Percentiles rank a stretch among this genome's conserved stretches.
These are phyloP conservation scores for Bacterosira constricta DNA, from an alignment of 108 stramenopile genomes.

Conservation along the genomic window DNA sequence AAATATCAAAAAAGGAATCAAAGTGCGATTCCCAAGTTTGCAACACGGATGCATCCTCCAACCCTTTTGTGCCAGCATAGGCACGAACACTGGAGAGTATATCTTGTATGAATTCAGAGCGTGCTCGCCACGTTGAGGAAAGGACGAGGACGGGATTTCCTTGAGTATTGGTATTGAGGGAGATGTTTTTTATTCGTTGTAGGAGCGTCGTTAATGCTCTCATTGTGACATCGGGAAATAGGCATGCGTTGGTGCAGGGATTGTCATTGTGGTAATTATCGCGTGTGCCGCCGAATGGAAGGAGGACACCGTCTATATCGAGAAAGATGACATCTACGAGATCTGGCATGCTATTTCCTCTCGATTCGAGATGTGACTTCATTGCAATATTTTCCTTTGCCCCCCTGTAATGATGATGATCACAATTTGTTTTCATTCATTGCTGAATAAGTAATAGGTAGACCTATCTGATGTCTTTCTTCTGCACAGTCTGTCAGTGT, in stretches of 20 bases:
- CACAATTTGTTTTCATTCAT: no score
- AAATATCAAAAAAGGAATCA: slow-evolving; percentile 58
- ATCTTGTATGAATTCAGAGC: slow-evolving; percentile 50
- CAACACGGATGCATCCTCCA: neutral
- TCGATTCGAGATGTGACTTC: no score
- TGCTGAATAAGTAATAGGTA: no score
- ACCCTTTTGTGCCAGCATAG: slow-evolving; percentile 18
- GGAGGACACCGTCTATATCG: slow-evolving; percentile 80
- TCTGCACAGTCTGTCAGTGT: no score
- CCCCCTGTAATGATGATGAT: no score
- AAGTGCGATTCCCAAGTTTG: slow-evolving; percentile 21
- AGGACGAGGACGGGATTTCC: slow-evolving; percentile 36
- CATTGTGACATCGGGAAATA: slow-evolving; percentile 63
- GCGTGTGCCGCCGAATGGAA: slow-evolving; percentile 58
- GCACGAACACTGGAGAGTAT: slow-evolving; percentile 55
- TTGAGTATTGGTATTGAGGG: neutral
- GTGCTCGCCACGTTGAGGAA: slow-evolving; percentile 72
- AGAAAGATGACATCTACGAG: slow-evolving; percentile 62
- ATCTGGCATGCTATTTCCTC: no score
- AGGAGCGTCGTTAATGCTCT: slow-evolving; percentile 48
- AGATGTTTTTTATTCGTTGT: slow-evolving; percentile 9
- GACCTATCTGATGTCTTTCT: no score
- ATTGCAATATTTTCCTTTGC: no score
- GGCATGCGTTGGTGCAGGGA: slow-evolving; percentile 7
- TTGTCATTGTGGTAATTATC: neutral